Evolutionary conservation across 2,329 filamentous ascomycete genomes (phyloP).

Genomic region (Ceratocystis alfenasii): DNA sequence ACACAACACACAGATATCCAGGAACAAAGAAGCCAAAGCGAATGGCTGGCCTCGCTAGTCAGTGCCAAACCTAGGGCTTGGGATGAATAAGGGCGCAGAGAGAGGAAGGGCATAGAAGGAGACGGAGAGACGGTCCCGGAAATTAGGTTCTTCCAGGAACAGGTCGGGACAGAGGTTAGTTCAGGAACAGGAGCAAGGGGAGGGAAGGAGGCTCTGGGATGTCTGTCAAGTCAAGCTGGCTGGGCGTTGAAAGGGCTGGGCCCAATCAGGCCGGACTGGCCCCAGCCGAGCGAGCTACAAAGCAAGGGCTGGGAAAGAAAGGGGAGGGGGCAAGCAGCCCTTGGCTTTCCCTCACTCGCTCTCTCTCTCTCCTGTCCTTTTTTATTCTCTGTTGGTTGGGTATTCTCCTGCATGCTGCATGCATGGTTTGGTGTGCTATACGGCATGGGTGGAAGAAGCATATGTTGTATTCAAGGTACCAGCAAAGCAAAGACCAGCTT

Average conservation of each 20-base stretch:
- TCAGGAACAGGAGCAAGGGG: neutral
- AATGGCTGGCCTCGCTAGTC: neutral
- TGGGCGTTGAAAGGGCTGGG: neutral
- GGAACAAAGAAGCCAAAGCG: too few species aligned
- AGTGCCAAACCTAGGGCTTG: neutral
- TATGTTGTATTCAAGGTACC: too few species aligned
- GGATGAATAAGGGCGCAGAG: neutral
- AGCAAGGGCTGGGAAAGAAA: neutral
- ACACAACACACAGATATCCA: neutral
- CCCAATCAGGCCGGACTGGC: neutral
- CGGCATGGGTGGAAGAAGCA: too few species aligned
- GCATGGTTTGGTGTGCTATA: too few species aligned
- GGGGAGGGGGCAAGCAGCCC: neutral
- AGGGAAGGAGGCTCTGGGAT: neutral
- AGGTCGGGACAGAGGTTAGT: neutral
- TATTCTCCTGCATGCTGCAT: neutral
- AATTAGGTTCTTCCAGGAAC: conserved; percentile 6
- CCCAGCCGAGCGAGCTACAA: neutral
- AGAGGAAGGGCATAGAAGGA: neutral
- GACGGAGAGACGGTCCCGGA: neutral
- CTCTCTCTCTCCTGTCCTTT: neutral
- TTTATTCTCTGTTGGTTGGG: neutral
- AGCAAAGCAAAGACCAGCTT: neutral
- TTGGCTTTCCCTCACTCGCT: neutral
- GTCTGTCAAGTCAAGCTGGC: neutral